Evolutionary conservation across 176 grass and related monocot species (phyloP).

Genomic region (Bromus sterilis): DNA sequence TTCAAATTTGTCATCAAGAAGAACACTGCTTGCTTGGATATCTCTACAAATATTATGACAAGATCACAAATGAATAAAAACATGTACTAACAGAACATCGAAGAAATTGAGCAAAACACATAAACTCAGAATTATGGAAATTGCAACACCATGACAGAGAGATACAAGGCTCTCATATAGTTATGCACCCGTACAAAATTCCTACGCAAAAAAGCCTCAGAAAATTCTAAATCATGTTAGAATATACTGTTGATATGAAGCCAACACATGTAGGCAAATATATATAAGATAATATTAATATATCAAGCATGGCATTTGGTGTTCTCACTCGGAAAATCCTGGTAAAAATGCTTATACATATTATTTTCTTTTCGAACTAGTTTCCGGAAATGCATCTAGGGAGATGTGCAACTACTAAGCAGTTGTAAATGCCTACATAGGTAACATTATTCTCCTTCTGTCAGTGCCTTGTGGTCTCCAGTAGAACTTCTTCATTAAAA

Average conservation of each 20-base stretch:
- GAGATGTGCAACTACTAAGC: slow-evolving; percentile 1
- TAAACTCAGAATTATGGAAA: slow-evolving; percentile 7
- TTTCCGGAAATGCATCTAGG: background rate
- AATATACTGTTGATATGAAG: background rate
- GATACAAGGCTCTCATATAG: background rate
- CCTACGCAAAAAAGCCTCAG: background rate
- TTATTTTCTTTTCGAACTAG: background rate
- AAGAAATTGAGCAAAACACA: slow-evolving; percentile 7
- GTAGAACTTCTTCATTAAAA: slow-evolving; percentile 2
- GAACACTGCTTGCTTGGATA: slow-evolving; percentile 91
- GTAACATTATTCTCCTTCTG: background rate
- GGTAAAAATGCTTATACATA: background rate
- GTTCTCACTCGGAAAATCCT: background rate
- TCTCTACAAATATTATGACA: slow-evolving; percentile 55
- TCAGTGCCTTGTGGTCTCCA: background rate
- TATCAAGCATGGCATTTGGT: background rate
- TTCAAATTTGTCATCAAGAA: slow-evolving; percentile 95
- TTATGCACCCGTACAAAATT: too few relatives aligned
- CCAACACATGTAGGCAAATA: background rate
- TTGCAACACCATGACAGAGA: background rate
- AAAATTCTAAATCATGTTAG: background rate
- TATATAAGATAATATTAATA: background rate
- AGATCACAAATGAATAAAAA: background rate
- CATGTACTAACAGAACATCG: background rate
- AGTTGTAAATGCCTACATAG: background rate